These are phyloP conservation scores for Rubia yunnanensis DNA, from an alignment of 257 asterid genomes.

Conservation along the genomic window DNA sequence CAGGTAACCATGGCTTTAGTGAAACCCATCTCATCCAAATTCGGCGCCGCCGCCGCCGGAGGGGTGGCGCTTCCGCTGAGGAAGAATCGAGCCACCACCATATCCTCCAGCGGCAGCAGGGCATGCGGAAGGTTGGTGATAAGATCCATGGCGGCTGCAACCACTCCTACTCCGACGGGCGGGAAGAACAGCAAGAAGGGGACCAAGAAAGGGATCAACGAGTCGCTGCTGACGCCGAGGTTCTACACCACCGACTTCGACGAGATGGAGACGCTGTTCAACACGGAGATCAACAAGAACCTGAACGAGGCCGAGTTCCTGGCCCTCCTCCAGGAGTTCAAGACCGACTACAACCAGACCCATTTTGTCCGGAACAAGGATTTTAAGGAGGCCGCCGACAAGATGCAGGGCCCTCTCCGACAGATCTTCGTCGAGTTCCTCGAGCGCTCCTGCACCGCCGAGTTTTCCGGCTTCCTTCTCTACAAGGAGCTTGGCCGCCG, in stretches of 20 bases:
- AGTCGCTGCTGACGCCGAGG: constrained; percentile 61
- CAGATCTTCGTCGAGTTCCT: constrained; percentile 80
- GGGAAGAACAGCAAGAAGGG: constrained; percentile 26
- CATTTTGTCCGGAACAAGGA: constrained; percentile 88
- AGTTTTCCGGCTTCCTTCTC: constrained; percentile 93
- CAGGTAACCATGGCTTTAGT: constrained; percentile 44
- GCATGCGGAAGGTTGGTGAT: constrained; percentile 19
- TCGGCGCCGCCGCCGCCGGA: constrained; percentile 23
- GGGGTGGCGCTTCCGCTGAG: constrained; percentile 3
- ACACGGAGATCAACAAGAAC: constrained; percentile 83
- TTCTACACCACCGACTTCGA: constrained; percentile 92
- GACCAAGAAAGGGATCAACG: constrained; percentile 53
- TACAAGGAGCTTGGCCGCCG: constrained; percentile 85
- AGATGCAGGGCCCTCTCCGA: constrained; percentile 66
- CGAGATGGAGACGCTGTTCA: constrained; percentile 96
- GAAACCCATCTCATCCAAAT: constrained; percentile 54
- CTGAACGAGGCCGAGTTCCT: constrained; percentile 76
- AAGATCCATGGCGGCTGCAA: constrained; percentile 37
- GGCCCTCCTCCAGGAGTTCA: constrained; percentile 86
- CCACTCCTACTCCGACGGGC: constrained; percentile 14
- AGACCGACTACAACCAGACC: constrained; percentile 95
- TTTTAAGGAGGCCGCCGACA: constrained; percentile 88
- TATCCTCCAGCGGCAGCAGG: neutral
- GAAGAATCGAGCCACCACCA: neutral
- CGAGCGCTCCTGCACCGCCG: constrained; percentile 95